Evolutionary conservation across 306 rosid species (phyloP).

Genomic region (Cyclanthera cordifolia): DNA sequence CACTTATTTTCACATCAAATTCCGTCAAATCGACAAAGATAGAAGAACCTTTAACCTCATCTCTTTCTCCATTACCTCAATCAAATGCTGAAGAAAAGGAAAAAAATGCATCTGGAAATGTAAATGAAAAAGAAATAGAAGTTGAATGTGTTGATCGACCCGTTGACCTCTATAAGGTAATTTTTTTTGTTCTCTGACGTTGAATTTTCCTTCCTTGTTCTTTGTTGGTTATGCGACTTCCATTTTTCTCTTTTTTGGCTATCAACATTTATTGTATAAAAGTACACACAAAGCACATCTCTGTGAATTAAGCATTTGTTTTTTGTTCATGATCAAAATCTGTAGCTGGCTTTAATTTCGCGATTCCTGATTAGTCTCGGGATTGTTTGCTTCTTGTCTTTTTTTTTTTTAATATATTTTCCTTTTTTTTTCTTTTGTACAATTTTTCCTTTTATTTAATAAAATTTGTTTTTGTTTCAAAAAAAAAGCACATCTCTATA

Average conservation of each 20-base stretch:
- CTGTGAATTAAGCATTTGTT: too few species aligned
- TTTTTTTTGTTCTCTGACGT: neutral
- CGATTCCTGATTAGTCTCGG: too few species aligned
- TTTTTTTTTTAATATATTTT: too few species aligned
- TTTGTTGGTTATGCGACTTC: neutral
- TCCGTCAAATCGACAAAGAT: conserved; percentile 41
- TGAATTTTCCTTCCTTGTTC: neutral
- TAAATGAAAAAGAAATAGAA: conserved; percentile 45
- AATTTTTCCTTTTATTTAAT: too few species aligned
- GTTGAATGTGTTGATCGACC: conserved; percentile 89
- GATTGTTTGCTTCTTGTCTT: too few species aligned
- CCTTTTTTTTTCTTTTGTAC: too few species aligned
- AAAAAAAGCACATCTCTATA: neutral
- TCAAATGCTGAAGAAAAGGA: conserved; percentile 26
- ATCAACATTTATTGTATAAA: neutral
- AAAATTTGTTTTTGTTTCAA: too few species aligned
- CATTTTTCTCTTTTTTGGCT: conserved; percentile 1
- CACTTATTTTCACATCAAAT: conserved; percentile 75
- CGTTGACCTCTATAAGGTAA: conserved; percentile 91
- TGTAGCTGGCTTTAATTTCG: too few species aligned
- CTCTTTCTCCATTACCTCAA: conserved; percentile 22
- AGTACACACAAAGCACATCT: neutral
- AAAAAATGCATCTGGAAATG: conserved; percentile 26
- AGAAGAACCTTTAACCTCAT: conserved; percentile 34
- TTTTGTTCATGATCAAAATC: too few species aligned